Percentiles rank a stretch among this genome's conserved stretches.
phyloP scores from a whole-genome alignment of 1,284 basidiomycete species.

The Phlebopus sp. region DNA sequence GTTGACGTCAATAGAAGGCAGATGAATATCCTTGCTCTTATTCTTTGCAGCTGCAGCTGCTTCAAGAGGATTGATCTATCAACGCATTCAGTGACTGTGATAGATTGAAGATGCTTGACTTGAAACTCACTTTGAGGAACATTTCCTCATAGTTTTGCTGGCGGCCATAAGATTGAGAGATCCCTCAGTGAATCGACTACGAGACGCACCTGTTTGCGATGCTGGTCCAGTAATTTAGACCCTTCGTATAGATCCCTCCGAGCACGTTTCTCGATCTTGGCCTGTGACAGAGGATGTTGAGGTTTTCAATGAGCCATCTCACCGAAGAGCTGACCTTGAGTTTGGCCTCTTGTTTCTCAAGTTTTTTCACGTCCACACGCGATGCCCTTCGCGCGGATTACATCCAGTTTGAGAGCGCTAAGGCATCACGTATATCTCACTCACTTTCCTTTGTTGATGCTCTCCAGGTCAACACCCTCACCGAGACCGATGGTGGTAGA shows the following conservation, averaged over 20 bases:
- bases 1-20: slow-evolving; percentile 94
- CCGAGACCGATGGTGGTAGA: slow-evolving; percentile 82
- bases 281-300: slow-evolving; percentile 40
- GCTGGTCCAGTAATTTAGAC: slow-evolving; percentile 90
- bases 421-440: slow-evolving; percentile 31
- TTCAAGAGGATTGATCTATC: slow-evolving; percentile 93
- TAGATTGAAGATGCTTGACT: background rate
- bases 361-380: slow-evolving; percentile 95
- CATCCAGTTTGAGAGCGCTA: slow-evolving; percentile 12
- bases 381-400: slow-evolving; percentile 61
- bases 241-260: slow-evolving; percentile 92
- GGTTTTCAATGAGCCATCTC: background rate
- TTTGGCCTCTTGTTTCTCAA: slow-evolving; percentile 98
- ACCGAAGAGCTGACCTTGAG: slow-evolving; percentile 57
- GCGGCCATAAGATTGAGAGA: slow-evolving; percentile 9
- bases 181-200: background rate
- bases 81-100: background rate
- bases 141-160: slow-evolving; percentile 97
- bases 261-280: slow-evolving; percentile 95
- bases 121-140: slow-evolving; percentile 80
- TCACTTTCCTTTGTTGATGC: slow-evolving; percentile 91
- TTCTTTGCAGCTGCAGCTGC: slow-evolving; percentile 78
- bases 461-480: slow-evolving; percentile 90
- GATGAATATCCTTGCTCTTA: slow-evolving; percentile 96
- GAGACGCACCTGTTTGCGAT: slow-evolving; percentile 75